Base-by-base conservation (phyloP, 371 early-diverging fungal species). In the Mortierella sp. region DNA sequence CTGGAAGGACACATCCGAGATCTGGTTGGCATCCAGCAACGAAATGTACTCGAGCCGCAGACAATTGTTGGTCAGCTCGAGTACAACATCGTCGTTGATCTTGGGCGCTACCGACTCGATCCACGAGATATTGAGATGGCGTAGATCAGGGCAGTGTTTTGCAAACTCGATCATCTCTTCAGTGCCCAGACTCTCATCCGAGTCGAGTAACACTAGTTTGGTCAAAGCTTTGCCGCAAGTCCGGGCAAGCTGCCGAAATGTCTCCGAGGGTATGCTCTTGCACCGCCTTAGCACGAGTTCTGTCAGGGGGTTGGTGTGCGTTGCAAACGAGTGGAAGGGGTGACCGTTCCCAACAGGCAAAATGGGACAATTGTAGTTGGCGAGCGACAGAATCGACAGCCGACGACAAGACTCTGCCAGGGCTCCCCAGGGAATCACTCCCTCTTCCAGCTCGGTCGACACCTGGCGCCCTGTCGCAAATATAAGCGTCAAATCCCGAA, bases 371-470 rank as follows among this genome's bases (percentile, higher is more conserved):
- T 65, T 54, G 42, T 76, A 76, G 63, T 76, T 76, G 76, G 76
- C 65, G 54, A 76, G 63, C 27, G 76, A 76, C 24, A 76, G 63
- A 41, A 76, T 39, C n/a, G 52, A 76, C 24, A 76, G 55, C 2
- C 76, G 76, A 46, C 76, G 76, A 58, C 76, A 76, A 2, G 76
- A 76, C 59, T 76, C 76, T 49, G 76, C 69, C 18, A 76, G 58
- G 14, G 70, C 58, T 0, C 65, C 66, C 76, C 76, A 76, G 10
- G 76, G 76, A 24, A 76, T 69, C 30, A 76, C 19, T 6, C 76
- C 76, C 41, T 76, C 76, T 55, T 76, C 66, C 8, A 27, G 27
- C 59, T 76, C 76, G 24, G 65, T 69, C 34, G 76, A 76, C n/a
- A 64, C 50, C 34, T 76, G 65, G 31, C 66, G 68, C 39, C 76